phyloP scores from a whole-genome alignment of 306 rosid genomes.

The Cucurbita maxima region DNA sequence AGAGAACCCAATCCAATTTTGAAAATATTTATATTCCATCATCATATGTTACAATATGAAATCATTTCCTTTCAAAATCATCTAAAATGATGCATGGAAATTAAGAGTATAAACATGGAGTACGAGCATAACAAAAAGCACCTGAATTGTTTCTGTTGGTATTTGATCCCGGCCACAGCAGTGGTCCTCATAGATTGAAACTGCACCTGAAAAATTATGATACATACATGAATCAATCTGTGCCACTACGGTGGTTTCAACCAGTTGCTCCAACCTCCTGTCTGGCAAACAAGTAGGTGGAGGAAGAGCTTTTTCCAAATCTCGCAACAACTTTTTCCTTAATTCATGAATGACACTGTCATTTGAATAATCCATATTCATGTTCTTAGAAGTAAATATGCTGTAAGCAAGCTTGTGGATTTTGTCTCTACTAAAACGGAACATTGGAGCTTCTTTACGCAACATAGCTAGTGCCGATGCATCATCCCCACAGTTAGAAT shows the following conservation, averaged over 20 bases:
- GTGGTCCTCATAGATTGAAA: conserved; percentile 71
- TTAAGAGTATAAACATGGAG: not conserved
- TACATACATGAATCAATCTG: conserved; percentile 64
- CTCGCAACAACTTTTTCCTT: conserved; percentile 28
- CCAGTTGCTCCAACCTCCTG: conserved; percentile 65
- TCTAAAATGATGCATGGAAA: not conserved
- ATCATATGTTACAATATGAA: not conserved
- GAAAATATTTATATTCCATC: not conserved
- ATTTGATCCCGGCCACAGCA: conserved; percentile 51
- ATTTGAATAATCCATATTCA: conserved; percentile 21
- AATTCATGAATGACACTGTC: conserved; percentile 23
- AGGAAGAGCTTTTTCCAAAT: conserved; percentile 60
- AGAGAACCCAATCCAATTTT: not conserved
- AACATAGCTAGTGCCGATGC: conserved; percentile 46
- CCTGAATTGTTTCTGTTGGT: conserved; percentile 77
- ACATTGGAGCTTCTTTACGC: conserved; percentile 36
- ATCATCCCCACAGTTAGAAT: conserved; percentile 39
- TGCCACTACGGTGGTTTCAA: conserved; percentile 44
- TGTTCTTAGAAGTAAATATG: conserved; percentile 29
- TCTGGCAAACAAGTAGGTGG: conserved; percentile 40
- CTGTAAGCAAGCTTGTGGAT: conserved; percentile 44
- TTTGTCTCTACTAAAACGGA: conserved; percentile 32
- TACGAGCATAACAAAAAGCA: conserved; percentile 12
- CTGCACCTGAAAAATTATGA: conserved; percentile 33
- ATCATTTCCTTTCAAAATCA: not conserved